Evolutionary conservation across 1,284 basidiomycete genomes (phyloP), one percentile per base, ranked within the genome.

Genomic region (Ceratorhiza oryzae-sativae): DNA sequence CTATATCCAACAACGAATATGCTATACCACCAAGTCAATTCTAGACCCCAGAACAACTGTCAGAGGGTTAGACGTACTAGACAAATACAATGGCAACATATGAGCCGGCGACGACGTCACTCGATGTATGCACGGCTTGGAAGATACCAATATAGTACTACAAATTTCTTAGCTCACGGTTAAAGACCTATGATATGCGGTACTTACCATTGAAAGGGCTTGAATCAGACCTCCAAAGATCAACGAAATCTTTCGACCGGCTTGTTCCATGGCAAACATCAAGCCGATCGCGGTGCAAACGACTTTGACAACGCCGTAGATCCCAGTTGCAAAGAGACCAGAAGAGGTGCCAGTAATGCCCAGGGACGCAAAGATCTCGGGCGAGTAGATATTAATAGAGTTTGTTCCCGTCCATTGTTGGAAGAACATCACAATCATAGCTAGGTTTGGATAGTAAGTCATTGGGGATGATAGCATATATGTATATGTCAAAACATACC

Each of bases 351-450:
- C 77, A 13, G 71, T 74, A 55, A 78, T 72, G 25, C 77, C 77
- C 48, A 78, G 73, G 15, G 63, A 59, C 48, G 48, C 12, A 48
- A 75, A 75, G 65, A 76, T 77, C 39, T 76, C 73, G 71, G 77
- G 76, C 23, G 73, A 68, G 32, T 74, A 72, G 53, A 71, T 71
- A 39, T 74, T 74, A 25, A 74, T 68, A 18, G 73, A 56, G 51
- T 74, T 74, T 15, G 63, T 76, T 2, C 76, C 76, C 0, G 76
- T 76, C 71, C 56, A 75, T 59, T 77, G 76, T 39, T 78, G 77
- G 32, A 75, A 76, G 27, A 74, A 73, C 76, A 77, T 77, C 23
- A 74, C 42, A 45, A 74, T 72, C 34, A 74, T 10, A 27, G 71
- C 67, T 56, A 27, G 13, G 30, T 10, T n/a, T 23, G 12, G 18